phyloP scores from a whole-genome alignment of 2,329 filamentous ascomycete species.

The Fusarium sp. region DNA sequence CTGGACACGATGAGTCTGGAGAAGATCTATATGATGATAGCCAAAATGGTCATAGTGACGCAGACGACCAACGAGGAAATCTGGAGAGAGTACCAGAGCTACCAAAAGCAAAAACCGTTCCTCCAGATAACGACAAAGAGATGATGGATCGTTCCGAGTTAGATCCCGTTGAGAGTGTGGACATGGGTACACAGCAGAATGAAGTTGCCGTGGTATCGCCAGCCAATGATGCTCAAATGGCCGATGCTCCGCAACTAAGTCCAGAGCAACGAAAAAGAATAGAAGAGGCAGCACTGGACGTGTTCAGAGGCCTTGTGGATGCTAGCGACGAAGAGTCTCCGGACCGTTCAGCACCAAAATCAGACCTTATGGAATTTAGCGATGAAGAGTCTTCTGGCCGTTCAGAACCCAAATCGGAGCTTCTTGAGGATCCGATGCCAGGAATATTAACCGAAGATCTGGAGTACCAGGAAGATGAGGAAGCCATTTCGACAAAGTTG shows the following conservation, averaged over 20 bases:
- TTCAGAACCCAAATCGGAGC: neutral
- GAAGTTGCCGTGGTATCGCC: neutral
- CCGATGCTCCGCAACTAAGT: neutral
- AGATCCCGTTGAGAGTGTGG: neutral
- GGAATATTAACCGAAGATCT: neutral
- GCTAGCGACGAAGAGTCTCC: neutral
- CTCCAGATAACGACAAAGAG: neutral
- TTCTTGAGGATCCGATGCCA: neutral
- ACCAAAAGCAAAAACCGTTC: neutral
- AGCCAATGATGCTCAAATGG: constrained; percentile 5
- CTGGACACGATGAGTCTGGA: neutral
- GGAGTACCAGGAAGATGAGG: neutral
- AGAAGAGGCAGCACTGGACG: neutral
- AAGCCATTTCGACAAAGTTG: too few relatives aligned
- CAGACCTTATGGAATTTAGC: neutral
- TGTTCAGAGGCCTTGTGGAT: neutral
- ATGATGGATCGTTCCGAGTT: neutral
- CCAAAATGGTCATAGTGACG: neutral
- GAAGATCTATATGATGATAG: neutral
- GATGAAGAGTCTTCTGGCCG: neutral
- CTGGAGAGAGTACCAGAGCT: neutral
- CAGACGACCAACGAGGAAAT: neutral
- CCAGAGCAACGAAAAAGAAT: neutral
- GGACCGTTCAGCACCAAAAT: neutral
- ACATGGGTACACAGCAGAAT: neutral